Evolutionary conservation across 495 filamentous ascomycete genomes (phyloP), one percentile per base, ranked within the genome.

Genomic region (Penicillium alfredii): DNA sequence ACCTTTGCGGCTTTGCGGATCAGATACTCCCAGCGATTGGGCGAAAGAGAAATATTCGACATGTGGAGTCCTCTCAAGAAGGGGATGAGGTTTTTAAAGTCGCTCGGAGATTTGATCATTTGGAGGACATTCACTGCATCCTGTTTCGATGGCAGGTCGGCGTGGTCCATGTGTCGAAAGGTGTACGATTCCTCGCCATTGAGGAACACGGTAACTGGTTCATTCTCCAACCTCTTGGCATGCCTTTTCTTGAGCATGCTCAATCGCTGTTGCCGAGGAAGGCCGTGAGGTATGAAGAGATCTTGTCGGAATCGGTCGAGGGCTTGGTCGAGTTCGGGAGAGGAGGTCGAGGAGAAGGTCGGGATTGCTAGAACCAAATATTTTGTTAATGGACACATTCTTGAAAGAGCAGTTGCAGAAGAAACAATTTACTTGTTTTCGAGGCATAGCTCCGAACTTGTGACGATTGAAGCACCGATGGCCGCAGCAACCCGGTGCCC

Each of bases 261-360:
- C 31, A 67, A 68, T 45, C 65, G 67, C 46, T 84, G 79, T 2
- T 61, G 62, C 8, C 40, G 32, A n/a, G 63, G 48, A 3, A 89
- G 74, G 46, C 77, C 76, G 6, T 61, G 47, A 1, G 82, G 80
- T 9, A 87, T 69, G 57, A 89, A 77, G 51, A 82, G 61, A 30
- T 79, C 68, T 39, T 72, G 48, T 40, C 80, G 78, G 58, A 83
- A 72, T n/a, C 48, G 63, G 36, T 55, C 40, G 39, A 82, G 71
- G 17, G 66, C 54, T 24, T 58, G 40, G 43, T 79, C 63, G 37
- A 81, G 60, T 47, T 78, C 63, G 21, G 61, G 38, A 35, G 68
- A 68, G 19, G 67, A 67, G n/a, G 68, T 72, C n/a, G 64, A 48
- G 3, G 49, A 35, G 49, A 80, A 78, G 9, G 38, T 54, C 6